Base-by-base conservation (phyloP, 192 early-diverging fungal species). In the Spinellus fusiger region DNA sequence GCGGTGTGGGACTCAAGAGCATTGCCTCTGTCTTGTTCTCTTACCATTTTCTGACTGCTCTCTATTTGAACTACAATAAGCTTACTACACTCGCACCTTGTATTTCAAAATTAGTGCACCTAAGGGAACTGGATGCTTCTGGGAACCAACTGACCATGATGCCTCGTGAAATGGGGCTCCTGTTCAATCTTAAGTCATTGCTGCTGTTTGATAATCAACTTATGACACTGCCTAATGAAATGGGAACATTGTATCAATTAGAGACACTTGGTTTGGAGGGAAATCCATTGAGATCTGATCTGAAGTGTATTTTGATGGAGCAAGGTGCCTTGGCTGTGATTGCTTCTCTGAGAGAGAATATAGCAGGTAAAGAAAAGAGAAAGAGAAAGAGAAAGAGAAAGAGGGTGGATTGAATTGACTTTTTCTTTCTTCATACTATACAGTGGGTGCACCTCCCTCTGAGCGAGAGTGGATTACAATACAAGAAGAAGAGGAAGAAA, bases 31-130 rank as follows among this genome's bases (percentile, higher is more conserved):
- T 81, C 37, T 67, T 97, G 49, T 97, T 94, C 71, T 70, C 69
- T 5, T 98, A 94, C 71, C 50, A 59, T 1, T 97, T 97, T 70
- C 77, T 98, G 49, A 97, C 93, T 23, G 87, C 83, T 28, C 83
- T 98, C 9, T 98, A 95, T 61, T 77, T 98, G 70, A 97, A 94
- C 70, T 92, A 98, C 83, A 98, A 98, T 83, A 88, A 88, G 66
- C 77, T 98, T 26, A 81, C 88, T 40, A 79, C 80, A 38, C 48
- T 98, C 20, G 82, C 92, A 3, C 72, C 82, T 12, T 84, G 88
- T 12, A 84, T 97, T 28, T 57, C 79, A 6, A 71, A 86, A 37
- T 74, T 97, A 38, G 56, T 66, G 48, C 75, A 75, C 37, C 80
- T 98, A 28, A 84, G 76, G 18, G 69, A 85, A 26, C 80, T 98